These are phyloP conservation scores for Hansenula anomala DNA, from an alignment of 1,139 yeast genomes.

Conservation along the genomic window DNA sequence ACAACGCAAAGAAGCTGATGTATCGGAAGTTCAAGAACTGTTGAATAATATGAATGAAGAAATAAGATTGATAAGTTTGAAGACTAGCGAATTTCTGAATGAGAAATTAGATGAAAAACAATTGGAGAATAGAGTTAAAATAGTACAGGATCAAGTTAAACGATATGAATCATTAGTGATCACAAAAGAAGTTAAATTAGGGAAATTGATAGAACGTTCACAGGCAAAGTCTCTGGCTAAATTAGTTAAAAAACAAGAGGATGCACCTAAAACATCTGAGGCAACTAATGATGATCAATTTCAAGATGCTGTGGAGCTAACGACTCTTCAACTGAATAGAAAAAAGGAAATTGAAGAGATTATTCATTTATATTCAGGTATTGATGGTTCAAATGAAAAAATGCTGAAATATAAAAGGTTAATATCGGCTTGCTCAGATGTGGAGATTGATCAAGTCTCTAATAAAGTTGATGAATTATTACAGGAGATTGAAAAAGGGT, in stretches of 20 bases:
- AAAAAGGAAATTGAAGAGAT: constrained; percentile 39
- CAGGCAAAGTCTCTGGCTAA: constrained; percentile 50
- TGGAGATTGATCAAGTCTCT: constrained; percentile 69
- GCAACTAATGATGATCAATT: constrained; percentile 20
- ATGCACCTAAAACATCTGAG: constrained; percentile 8
- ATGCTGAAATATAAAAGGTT: constrained; percentile 80
- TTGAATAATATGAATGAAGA: constrained; percentile 38
- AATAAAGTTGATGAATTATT: constrained; percentile 35
- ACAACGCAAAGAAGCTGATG: constrained; percentile 44
- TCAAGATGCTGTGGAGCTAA: constrained; percentile 34
- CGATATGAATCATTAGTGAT: constrained; percentile 23
- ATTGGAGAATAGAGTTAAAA: constrained; percentile 11
- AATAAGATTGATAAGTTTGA: constrained; percentile 26
- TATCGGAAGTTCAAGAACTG: constrained; percentile 37
- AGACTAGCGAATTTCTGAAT: constrained; percentile 26
- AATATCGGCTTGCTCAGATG: constrained; percentile 79
- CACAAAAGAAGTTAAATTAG: constrained; percentile 26
- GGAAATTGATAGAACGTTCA: constrained; percentile 44
- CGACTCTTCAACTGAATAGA: constrained; percentile 43
- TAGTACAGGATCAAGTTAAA: constrained; percentile 21
- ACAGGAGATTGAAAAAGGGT: constrained; percentile 15
- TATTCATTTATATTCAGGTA: constrained; percentile 41
- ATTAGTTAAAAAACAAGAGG: constrained; percentile 32
- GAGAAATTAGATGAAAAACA: constrained; percentile 15
- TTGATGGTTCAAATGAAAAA: constrained; percentile 29